Base-by-base conservation (phyloP, 2,329 filamentous ascomycete species). In the Colletotrichum sojae region DNA sequence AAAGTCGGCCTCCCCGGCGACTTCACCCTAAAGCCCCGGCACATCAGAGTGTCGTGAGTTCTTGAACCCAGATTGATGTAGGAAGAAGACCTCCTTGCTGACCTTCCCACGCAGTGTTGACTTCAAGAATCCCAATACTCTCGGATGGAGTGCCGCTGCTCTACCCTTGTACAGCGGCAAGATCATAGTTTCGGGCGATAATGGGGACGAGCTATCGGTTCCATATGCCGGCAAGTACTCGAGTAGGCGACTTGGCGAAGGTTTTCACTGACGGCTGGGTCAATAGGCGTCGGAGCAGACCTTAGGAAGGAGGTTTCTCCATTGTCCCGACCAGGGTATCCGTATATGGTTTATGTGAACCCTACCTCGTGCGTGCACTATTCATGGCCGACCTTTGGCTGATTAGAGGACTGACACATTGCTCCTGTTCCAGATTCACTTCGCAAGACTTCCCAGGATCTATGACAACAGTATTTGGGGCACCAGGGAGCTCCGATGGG, bases 351-450 rank as follows among this genome's bases (percentile, higher is more conserved):
- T 2, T 31, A 61, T 6, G 43, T 48, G 15, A 54, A 9, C 22
- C 49, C 67, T 13, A 25, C 36, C 22, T 22, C 22, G 22, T 22
- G 4, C 22, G 22, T 22, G 22, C 22, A 22, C 22, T 22, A 22
- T 22, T 22, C 22, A 22, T 22, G 22, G 22, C 22, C 22, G 22
- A 22, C 22, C 22, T 22, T 22, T 22, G 22, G 22, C 22, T 22
- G 22, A 22, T 22, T 22, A 22, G 22, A 22, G 22, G 12, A 10
- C 3, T 16, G 46, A 48, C 18, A 52, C 6, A 20, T 6, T 6
- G n/a, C 27, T 31, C 9, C 9, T 9, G 12, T 22, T 22, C 22
- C 4, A 69, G 69, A 6, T 91, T 87, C 72, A 89, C 22, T 22
- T 22, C 55, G 1, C 71, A 74, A 20, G 73, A 73, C 31, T 73